Evolutionary conservation across 2,329 filamentous ascomycete genomes (phyloP).

Genomic region (Drechslera avenae): DNA sequence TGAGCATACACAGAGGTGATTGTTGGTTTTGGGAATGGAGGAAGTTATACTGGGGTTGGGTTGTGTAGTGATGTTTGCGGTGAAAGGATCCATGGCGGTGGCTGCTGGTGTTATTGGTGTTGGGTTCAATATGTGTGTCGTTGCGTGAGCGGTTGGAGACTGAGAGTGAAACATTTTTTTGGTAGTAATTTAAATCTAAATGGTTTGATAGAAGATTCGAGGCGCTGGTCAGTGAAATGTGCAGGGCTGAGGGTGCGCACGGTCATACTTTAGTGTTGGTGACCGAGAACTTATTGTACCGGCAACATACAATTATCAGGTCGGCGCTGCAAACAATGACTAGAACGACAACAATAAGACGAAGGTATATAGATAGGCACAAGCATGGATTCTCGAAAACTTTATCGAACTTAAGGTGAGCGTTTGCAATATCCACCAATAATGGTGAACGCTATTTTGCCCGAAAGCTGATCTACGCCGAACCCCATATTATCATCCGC

Average conservation of each 20-base stretch:
- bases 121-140: neutral
- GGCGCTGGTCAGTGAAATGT: neutral
- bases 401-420: too few relatives aligned
- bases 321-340: neutral
- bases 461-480: too few relatives aligned
- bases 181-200: neutral
- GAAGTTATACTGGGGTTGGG: too few relatives aligned
- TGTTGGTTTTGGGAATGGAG: neutral
- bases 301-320: neutral
- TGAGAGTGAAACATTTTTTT: too few relatives aligned
- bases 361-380: neutral
- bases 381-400: too few relatives aligned
- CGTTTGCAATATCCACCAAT: too few relatives aligned
- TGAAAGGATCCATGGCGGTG: neutral
- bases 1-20: constrained; percentile 1
- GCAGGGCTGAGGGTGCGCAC: neutral
- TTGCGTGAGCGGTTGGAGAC: neutral
- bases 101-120: neutral
- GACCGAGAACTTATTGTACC: constrained; percentile 3
- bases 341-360: neutral
- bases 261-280: neutral
- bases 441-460: too few relatives aligned
- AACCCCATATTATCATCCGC: neutral
- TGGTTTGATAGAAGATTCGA: neutral
- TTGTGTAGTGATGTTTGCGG: neutral